These are phyloP conservation scores for Ascoidea tarda DNA, from an alignment of 805 yeast genomes.

Conservation along the genomic window DNA sequence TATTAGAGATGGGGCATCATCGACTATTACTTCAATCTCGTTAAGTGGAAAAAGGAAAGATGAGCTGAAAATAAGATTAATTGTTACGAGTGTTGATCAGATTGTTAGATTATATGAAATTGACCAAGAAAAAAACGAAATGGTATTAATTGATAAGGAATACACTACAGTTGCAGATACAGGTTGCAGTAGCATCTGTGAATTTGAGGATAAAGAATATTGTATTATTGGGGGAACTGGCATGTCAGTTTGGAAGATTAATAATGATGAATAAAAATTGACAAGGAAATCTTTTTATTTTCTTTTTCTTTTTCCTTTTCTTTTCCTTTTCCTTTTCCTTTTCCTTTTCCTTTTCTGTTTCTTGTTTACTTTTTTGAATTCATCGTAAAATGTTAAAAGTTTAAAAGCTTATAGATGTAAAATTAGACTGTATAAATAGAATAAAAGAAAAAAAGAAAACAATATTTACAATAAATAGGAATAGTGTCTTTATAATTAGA, in stretches of 20 bases:
- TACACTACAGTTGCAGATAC: conserved; percentile 88
- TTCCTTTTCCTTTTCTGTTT: too few species aligned
- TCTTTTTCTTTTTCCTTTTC: too few species aligned
- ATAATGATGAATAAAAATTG: too few species aligned
- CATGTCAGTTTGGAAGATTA: conserved; percentile 34
- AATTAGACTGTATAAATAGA: too few species aligned
- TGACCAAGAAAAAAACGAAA: conserved; percentile 12
- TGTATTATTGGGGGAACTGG: conserved; percentile 75
- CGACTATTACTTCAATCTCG: conserved; percentile 65
- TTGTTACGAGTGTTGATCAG: conserved; percentile 80
- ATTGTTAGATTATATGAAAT: conserved; percentile 49
- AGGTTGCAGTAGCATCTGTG: conserved; percentile 44
- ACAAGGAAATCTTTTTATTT: too few species aligned
- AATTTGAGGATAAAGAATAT: conserved; percentile 16
- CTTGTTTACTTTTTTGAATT: too few species aligned
- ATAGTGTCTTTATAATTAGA: too few species aligned
- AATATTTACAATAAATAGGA: too few species aligned
- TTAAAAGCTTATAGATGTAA: too few species aligned
- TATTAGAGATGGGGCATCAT: conserved; percentile 57
- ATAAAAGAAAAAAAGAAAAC: too few species aligned
- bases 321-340: too few species aligned
- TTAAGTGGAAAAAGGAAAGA: conserved; percentile 8
- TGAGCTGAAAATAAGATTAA: conserved; percentile 17
- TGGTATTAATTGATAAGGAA: conserved; percentile 22
- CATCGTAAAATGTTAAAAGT: too few species aligned